Evolutionary conservation across 2,329 filamentous ascomycete species (phyloP).

Genomic region (Hypoxylon sp.): DNA sequence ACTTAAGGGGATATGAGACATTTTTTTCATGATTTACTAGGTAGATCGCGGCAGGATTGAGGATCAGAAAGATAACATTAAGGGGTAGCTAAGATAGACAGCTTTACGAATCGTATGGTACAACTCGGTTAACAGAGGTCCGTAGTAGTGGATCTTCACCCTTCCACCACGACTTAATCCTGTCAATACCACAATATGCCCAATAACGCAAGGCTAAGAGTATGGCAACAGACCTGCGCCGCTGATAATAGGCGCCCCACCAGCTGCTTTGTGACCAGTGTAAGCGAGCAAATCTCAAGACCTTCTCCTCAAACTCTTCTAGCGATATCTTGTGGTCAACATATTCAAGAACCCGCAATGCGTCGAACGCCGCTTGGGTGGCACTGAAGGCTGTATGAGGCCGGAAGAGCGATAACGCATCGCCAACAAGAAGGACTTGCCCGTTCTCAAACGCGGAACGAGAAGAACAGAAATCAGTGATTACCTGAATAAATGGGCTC

Average conservation of each 20-base stretch:
- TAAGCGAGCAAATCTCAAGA: not conserved
- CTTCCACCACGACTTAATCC: no score
- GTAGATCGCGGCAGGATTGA: no score
- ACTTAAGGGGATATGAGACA: no score
- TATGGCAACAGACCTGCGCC: not conserved
- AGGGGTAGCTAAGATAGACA: no score
- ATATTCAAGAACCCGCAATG: conserved; percentile 49
- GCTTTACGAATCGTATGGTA: no score
- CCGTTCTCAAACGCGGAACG: conserved; percentile 35
- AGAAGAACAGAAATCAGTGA: conserved; percentile 39
- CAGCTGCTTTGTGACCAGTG: not conserved
- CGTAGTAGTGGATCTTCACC: no score
- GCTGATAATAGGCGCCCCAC: not conserved
- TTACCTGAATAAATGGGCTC: conserved; percentile 42
- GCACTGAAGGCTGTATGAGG: conserved; percentile 27
- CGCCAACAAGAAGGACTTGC: conserved; percentile 38
- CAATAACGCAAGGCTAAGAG: no score
- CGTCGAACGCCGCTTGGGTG: conserved; percentile 36
- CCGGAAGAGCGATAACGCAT: conserved; percentile 31
- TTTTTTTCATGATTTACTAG: no score
- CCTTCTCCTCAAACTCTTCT: not conserved
- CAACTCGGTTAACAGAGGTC: no score
- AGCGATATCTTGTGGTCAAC: not conserved
- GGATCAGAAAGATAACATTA: no score
- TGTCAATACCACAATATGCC: no score